Base-by-base conservation (phyloP, 495 filamentous ascomycete species). In the Penicillium goetzii region DNA sequence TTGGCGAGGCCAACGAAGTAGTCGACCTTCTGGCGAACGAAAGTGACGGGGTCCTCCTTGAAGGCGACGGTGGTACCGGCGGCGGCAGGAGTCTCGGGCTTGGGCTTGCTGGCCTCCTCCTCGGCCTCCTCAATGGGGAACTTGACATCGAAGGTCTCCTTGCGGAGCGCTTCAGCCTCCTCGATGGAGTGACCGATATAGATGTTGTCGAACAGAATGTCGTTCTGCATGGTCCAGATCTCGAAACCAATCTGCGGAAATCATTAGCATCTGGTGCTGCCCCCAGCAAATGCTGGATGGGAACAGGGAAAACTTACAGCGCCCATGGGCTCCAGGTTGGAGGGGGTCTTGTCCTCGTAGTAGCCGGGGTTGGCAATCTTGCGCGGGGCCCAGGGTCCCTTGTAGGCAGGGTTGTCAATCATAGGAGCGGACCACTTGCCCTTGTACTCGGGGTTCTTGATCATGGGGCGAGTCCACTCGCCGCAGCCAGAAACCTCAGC, bases 201-300 rank as follows among this genome's bases (percentile, higher is more conserved):
- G 85, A 99, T 92, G 88, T 99, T 99, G 87, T 98, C 92, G 72
- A 99, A 99, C 69, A 97, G 88, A 66, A 98, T 97, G 77, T 97
- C 91, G 78, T 89, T 96, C 75, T 97, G 95, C 95, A 99, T 99
- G 70, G 96, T 98, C 95, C 95, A 99, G 81, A 99, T 91, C 80
- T 98, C 96, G 70, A 97, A 97, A 69, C 95, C 94, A 82, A 97
- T 92, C 88, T 92, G 72, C 21, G 15, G 56, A 17, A 33, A 19
- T 14, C 23, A 43, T 72, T 43, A 70, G 67, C 62, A 47, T 54
- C 19, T 15, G 32, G 56, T 57, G 38, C 19, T 10, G 11, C 10
- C 21, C 21, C 30, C 54, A 26, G n/a, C 4, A n/a, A 57, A 7
- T 4, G 30, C 30, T 32, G 30, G n/a, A 34, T 0, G 54, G 67